phyloP scores from a whole-genome alignment of 169 alveolate genomes.

The Babesia gibsoni region DNA sequence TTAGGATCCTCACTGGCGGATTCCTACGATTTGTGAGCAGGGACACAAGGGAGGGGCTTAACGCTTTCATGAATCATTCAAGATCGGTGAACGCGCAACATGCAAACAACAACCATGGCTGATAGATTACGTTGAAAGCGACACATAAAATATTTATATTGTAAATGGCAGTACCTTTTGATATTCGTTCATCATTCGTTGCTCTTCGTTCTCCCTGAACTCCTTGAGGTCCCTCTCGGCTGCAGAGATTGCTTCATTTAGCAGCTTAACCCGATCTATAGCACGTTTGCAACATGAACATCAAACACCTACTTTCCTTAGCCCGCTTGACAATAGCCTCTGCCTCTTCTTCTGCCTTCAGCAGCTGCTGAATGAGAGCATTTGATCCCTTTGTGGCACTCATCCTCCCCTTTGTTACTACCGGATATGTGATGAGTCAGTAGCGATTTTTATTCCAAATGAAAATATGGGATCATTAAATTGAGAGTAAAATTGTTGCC shows the following conservation, averaged over 20 bases:
- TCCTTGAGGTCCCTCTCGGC: conserved; percentile 72
- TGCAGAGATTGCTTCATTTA: conserved; percentile 73
- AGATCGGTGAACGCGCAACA: no score
- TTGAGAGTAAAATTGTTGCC: no score
- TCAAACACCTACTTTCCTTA: conserved; percentile 65
- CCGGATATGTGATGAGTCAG: no score
- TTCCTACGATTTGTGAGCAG: conserved; percentile 23
- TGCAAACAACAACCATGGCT: no score
- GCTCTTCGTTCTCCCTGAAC: conserved; percentile 72
- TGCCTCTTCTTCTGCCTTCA: conserved; percentile 80
- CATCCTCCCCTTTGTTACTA: no score
- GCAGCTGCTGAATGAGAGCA: conserved; percentile 73
- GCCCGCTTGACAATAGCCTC: conserved; percentile 76
- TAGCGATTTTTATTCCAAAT: no score
- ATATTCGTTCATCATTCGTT: conserved; percentile 66
- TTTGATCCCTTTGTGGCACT: conserved; percentile 61
- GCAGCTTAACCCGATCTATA: conserved; percentile 73
- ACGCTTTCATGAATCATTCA: no score
- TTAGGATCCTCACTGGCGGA: conserved; percentile 48
- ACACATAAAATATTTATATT: no score
- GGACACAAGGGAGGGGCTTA: no score
- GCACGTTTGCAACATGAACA: not conserved
- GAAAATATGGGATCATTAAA: no score
- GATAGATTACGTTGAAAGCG: no score
- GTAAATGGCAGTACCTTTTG: conserved; percentile 58